Conservation (phyloP, 2,329 filamentous ascomycete genomes). For the Fusarium mundagurra region DNA sequence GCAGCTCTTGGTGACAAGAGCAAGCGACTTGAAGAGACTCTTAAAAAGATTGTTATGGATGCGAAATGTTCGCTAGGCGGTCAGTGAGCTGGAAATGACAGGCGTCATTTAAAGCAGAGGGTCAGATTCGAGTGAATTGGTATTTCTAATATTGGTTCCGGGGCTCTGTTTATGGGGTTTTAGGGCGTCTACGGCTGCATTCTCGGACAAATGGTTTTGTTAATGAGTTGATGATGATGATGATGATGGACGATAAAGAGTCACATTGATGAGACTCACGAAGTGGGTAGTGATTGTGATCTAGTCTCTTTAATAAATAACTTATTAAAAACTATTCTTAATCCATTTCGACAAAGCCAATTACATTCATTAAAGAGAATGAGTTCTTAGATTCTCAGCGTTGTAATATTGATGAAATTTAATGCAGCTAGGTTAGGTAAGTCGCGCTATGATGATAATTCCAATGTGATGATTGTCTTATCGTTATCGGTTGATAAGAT, state of each 20-base stretch:
- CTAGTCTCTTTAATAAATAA: neutral
- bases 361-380: fast-evolving
- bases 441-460: neutral
- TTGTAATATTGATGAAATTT: fast-evolving
- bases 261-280: fast-evolving
- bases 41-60: neutral
- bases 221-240: fast-evolving
- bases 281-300: fast-evolving
- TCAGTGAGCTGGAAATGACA: neutral
- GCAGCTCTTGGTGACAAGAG: neutral
- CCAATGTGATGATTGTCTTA: neutral
- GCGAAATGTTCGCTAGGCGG: neutral
- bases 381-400: fast-evolving
- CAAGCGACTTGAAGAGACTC: neutral
- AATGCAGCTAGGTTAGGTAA: neutral
- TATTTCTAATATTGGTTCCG: fast-evolving
- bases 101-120: neutral
- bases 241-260: fast-evolving
- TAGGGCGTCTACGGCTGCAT: fast-evolving
- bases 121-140: neutral
- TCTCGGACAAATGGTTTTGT: fast-evolving
- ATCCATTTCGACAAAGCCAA: fast-evolving
- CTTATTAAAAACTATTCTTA: neutral
- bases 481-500: fast-evolving
- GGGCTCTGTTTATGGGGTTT: fast-evolving